Evolutionary conservation across 148 eudicot genomes (phyloP).

Genomic region (Cornus kousa): DNA sequence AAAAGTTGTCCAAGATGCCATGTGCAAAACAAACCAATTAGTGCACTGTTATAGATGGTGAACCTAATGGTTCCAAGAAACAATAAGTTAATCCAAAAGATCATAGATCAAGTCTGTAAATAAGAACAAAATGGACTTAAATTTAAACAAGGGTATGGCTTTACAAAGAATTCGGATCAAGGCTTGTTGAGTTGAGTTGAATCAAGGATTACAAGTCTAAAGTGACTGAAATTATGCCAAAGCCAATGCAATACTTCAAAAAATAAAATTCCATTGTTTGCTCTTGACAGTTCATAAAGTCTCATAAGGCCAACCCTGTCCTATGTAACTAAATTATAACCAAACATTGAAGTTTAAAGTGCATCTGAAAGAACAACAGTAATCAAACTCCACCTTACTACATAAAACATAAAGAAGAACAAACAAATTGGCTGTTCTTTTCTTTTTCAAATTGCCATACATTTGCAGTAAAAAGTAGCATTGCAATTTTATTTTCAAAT

Average conservation of each 20-base stretch:
- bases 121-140: background rate
- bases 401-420: background rate
- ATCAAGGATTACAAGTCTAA: background rate
- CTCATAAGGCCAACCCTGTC: background rate
- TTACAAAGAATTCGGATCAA: background rate
- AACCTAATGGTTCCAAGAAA: background rate
- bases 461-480: background rate
- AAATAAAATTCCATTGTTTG: background rate
- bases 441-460: background rate
- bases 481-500: background rate
- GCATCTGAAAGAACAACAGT: background rate
- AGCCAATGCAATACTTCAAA: constrained; percentile 2
- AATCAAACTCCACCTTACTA: background rate
- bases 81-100: background rate
- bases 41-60: background rate
- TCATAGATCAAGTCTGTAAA: background rate
- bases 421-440: too few relatives aligned
- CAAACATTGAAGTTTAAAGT: background rate
- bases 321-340: background rate
- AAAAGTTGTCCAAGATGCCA: background rate
- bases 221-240: background rate
- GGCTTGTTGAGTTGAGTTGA: background rate
- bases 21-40: background rate
- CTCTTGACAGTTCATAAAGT: background rate
- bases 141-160: background rate